Conservation (phyloP, 1,284 basidiomycete genomes). For the Ustilago loliicola region DNA sequence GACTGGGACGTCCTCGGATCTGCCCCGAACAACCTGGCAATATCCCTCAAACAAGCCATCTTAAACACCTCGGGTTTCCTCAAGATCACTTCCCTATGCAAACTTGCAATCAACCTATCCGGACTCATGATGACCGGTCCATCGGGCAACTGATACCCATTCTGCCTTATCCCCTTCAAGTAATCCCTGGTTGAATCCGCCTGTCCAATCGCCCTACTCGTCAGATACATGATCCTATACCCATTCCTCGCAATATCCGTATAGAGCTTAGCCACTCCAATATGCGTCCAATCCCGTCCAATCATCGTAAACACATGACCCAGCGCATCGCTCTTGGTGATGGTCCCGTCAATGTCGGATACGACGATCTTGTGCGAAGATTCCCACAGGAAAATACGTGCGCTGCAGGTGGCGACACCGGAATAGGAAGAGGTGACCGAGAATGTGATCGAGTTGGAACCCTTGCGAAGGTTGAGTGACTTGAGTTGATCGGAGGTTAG, state of each 20-base stretch:
- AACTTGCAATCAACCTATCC: conserved; percentile 91
- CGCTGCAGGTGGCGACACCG: conserved; percentile 83
- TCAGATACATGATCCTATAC: conserved; percentile 98
- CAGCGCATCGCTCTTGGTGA: conserved; percentile 92
- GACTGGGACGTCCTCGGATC: conserved; percentile 37
- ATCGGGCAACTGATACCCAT: conserved; percentile 93
- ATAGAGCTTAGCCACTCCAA: conserved; percentile 97
- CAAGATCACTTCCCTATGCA: conserved; percentile 79
- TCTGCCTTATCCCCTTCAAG: conserved; percentile 93
- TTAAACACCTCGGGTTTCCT: conserved; percentile 99
- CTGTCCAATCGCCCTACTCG: conserved; percentile 96
- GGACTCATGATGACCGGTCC: conserved; percentile 99
- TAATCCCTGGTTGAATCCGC: conserved; percentile 97
- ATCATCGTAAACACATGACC: conserved; percentile 99
- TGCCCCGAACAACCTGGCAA: conserved; percentile 89
- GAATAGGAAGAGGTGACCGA: conserved; percentile 86
- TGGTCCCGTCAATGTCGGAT: conserved; percentile 99
- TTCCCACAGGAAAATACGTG: conserved; percentile 96
- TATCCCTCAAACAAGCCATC: conserved; percentile 98
- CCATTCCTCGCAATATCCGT: conserved; percentile 95
- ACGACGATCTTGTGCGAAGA: conserved; percentile 89
- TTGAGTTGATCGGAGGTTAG: conserved; percentile 83
- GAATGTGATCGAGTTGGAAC: conserved; percentile 93
- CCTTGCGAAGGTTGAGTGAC: conserved; percentile 83
- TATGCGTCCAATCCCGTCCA: conserved; percentile 99